Percentiles rank a stretch among this genome's conserved stretches.
Evolutionary conservation across 805 yeast species (phyloP).

Genomic region (Candida parachauliodes): DNA sequence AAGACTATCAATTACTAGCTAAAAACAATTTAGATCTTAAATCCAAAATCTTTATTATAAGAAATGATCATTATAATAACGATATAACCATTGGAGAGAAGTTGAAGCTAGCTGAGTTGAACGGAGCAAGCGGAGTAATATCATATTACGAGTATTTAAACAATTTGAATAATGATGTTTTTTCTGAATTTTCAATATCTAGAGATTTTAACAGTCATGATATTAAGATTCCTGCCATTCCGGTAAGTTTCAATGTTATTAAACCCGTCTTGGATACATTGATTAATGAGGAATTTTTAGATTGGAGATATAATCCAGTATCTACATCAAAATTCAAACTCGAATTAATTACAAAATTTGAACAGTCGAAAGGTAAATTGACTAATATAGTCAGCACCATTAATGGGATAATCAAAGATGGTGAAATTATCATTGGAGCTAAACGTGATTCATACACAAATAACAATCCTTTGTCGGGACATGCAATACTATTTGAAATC

Average conservation of each 20-base stretch:
- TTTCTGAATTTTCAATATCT: slow-evolving; percentile 12
- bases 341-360: slow-evolving; percentile 15
- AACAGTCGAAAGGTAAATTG: slow-evolving; percentile 12
- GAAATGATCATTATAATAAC: slow-evolving; percentile 8
- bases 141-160: slow-evolving; percentile 18
- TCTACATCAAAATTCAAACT: slow-evolving; percentile 15
- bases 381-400: slow-evolving; percentile 31
- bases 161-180: slow-evolving; percentile 4
- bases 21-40: slow-evolving; percentile 16
- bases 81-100: slow-evolving; percentile 21
- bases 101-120: slow-evolving; percentile 19
- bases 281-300: slow-evolving; percentile 10
- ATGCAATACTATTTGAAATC: slow-evolving; percentile 37
- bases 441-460: slow-evolving; percentile 36
- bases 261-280: slow-evolving; percentile 25
- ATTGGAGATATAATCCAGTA: slow-evolving; percentile 25
- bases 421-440: slow-evolving; percentile 38
- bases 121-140: slow-evolving; percentile 25
- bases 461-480: slow-evolving; percentile 35
- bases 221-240: slow-evolving; percentile 18
- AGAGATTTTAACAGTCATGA: slow-evolving; percentile 17
- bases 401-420: slow-evolving; percentile 37
- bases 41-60: slow-evolving; percentile 28
- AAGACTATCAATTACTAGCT: slow-evolving; percentile 23
- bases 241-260: slow-evolving; percentile 24